Evolutionary conservation across 2,329 filamentous ascomycete species (phyloP), one percentile per base, ranked within the genome.

Genomic region (Botrytis porri): DNA sequence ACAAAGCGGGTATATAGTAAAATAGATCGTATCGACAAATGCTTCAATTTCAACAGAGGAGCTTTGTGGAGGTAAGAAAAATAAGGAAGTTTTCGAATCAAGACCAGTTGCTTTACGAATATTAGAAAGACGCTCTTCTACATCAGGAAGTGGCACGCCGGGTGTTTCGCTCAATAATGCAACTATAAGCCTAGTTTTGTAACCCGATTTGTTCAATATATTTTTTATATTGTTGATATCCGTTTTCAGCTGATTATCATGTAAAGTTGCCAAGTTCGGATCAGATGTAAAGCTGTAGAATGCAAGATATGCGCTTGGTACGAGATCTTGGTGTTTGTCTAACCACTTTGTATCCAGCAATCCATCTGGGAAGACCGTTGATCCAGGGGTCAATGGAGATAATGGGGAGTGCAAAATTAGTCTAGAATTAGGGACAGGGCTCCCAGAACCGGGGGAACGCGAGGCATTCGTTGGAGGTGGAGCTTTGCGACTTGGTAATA

Each of bases 311-410:
- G 93, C 87, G 75, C 93, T 92, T 2, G 95, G 95, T 35, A 98
- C 87, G 29, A 94, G 85, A 69, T 92, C 86, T 80, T 97, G 95
- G 81, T 98, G 95, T 81, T 98, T 99, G 74, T 89, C 88, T 71
- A 97, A 86, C 95, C 95, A 99, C 74, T 88, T 83, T 32, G 91
- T 87, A 74, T 94, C 90, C 81, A 98, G 89, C 73, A 98, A 85
- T 7, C 95, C 96, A 83, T 98, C 96, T 12, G 95, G 95, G 80
- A 96, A 98, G 4, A 97, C 87, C 3, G 89, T 86, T 12, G 95
- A 97, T 12, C 87, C 88, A 5, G 95, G 94, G 57, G 93, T 96
- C 43, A 98, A 86, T 0, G 95, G 96, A 3, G 96, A 98, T 77
- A 97, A 90, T 1, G 95, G 93, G 20, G 96, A 98, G 82, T 98